Base-by-base conservation (phyloP, 306 rosid genomes). In the Bauhinia variegata region DNA sequence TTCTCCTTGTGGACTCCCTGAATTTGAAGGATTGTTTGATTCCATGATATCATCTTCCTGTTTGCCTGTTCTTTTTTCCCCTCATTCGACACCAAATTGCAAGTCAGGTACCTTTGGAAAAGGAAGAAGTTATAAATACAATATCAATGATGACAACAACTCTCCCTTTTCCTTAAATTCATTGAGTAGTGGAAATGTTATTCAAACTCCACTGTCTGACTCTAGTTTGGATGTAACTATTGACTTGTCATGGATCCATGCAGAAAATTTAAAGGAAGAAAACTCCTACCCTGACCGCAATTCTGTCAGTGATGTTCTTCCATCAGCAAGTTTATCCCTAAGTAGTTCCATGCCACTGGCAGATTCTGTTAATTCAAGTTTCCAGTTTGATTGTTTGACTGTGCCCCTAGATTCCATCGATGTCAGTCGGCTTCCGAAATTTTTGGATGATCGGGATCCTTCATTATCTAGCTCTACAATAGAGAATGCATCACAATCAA, bases 141-240 rank as follows among this genome's bases (percentile, higher is more conserved):
- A 66, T 70, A 50, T 71, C 70, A 60, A 36, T 44, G 78, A 58
- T 13, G 83, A 75, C 53, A 85, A 70, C 32, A 85, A 70, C 32
- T 86, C 88, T 72, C 95, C 96, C 6, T 84, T 85, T 76, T 89
- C 96, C 63, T 18, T 54, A 54, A 66, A 74, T 58, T 87, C 95
- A 13, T 43, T 85, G 65, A 76, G 80, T 19, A 83, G 95, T 68
- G 86, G 79, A 53, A 89, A 87, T 79, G 89, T 89, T 49, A 84
- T 89, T 70, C 82, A 38, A 77, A 89, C 98, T 56, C 98, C 98
- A 50, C 74, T 72, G 34, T 87, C 98, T 36, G 85, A 77, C 72
- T 80, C 82, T 4, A 79, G 77, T 77, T 77, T 85, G 60, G 87
- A 73, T 73, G 61, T 59, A 56, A 68, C 51, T 71, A 77, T 68